Evolutionary conservation across 306 rosid species (phyloP).

Genomic region (Cucurbita argyrosperma): DNA sequence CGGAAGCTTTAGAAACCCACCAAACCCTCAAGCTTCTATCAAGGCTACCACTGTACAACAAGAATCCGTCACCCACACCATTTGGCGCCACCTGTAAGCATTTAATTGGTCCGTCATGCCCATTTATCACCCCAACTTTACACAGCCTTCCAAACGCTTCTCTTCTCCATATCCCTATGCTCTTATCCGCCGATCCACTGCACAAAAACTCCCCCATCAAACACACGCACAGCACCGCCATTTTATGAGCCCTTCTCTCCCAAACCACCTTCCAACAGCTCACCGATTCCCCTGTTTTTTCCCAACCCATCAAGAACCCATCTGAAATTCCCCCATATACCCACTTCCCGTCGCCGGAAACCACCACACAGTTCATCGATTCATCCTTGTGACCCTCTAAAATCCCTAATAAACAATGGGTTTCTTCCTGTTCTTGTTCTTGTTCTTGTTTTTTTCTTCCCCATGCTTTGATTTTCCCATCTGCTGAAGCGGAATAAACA

Average conservation of each 20-base stretch:
- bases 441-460: slow-evolving; percentile 20
- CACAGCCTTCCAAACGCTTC: slow-evolving; percentile 48
- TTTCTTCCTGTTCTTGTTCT: not conserved
- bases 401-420: slow-evolving; percentile 45
- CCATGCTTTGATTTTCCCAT: slow-evolving; percentile 91
- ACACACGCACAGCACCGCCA: slow-evolving; percentile 73
- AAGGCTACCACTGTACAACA: slow-evolving; percentile 84
- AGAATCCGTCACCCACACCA: slow-evolving; percentile 58
- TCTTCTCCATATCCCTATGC: slow-evolving; percentile 72
- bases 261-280: slow-evolving; percentile 60
- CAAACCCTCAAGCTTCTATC: slow-evolving; percentile 83
- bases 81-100: slow-evolving; percentile 59
- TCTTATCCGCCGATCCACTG: slow-evolving; percentile 85
- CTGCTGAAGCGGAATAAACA: slow-evolving; percentile 93
- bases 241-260: slow-evolving; percentile 52
- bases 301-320: slow-evolving; percentile 73
- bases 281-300: slow-evolving; percentile 9
- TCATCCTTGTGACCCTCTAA: slow-evolving; percentile 71
- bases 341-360: slow-evolving; percentile 78
- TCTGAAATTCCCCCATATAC: slow-evolving; percentile 63
- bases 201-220: slow-evolving; percentile 49
- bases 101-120: slow-evolving; percentile 90
- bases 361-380: slow-evolving; percentile 48
- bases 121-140: slow-evolving; percentile 45
- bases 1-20: slow-evolving; percentile 54